Base-by-base conservation (phyloP, 345 rosid genomes). In the Sapria himalayana region DNA sequence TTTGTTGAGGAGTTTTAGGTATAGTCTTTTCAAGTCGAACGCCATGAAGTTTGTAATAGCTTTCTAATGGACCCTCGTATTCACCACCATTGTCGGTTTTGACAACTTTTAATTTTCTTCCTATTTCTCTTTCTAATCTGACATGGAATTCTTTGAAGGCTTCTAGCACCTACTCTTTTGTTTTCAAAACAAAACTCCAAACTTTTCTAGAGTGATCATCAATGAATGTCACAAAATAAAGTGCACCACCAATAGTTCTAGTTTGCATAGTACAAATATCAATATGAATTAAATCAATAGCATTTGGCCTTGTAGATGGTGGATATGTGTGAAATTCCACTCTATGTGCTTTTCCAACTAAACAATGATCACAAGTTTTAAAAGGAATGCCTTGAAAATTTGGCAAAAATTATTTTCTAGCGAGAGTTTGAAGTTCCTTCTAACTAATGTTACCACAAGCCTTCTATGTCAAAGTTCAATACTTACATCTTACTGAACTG, bases 141-240 rank as follows among this genome's bases (percentile, higher is more conserved):
- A 9, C 16, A 25, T 37, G 25, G 7, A 39, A 23, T 5, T 38
- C 19, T n/a, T 45, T 45, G 39, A 45, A 45, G 8, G 22, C 16
- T 4, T 33, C 39, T 2, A 23, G 4, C 19, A 23, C 47, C 22
- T 29, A 23, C 3, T 39, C 29, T 21, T 29, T 39, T 6, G 37
- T 19, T 5, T 31, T 39, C 33, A 39, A 31, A 9, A 19, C 15
- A 22, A n/a, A 39, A 11, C 15, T 21, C 39, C 39, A 49, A 22
- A 39, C 37, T 18, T 49, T 49, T 13, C 46, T 21, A 7, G 46
- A 39, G 37, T 10, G 21, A 13, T 48, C 37, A 27, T 48, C 36
- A 37, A 48, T 37, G 29, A 48, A 37, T 7, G 18, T 48, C 1
- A 48, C 18, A 48, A 35, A 47, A 7, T 5, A 38, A 6, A 6